Percentiles rank a stretch among this genome's conserved stretches.
Evolutionary conservation across 2,329 filamentous ascomycete species (phyloP).

Genomic region (Ophiostoma sp.): DNA sequence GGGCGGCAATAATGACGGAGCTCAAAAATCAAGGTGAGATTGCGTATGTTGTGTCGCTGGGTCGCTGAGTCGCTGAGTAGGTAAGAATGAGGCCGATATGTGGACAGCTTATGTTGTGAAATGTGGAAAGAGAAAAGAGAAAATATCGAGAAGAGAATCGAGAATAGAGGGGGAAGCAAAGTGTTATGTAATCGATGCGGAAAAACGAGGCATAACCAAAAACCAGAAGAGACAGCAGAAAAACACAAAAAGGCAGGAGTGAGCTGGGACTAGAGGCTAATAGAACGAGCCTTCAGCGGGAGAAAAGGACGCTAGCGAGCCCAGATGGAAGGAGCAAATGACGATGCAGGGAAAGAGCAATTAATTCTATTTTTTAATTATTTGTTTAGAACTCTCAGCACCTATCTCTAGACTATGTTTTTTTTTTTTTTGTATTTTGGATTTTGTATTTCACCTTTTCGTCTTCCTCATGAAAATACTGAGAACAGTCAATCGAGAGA

Average conservation of each 20-base stretch:
- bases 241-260: slow-evolving; percentile 20
- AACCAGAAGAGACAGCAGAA: neutral
- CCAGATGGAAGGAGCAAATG: slow-evolving; percentile 18
- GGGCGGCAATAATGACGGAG: slow-evolving; percentile 15
- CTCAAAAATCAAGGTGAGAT: slow-evolving; percentile 7
- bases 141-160: neutral
- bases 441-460: too few species aligned
- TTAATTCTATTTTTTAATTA: slow-evolving; percentile 7
- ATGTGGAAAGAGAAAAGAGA: neutral
- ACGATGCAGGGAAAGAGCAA: slow-evolving; percentile 17
- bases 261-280: neutral
- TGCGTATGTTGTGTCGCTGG: neutral
- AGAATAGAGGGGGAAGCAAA: neutral
- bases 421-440: too few species aligned
- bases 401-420: too few species aligned
- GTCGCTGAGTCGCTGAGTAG: neutral
- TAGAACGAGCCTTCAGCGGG: slow-evolving; percentile 8
- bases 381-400: neutral
- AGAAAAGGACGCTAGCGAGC: slow-evolving; percentile 20
- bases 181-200: slow-evolving; percentile 5
- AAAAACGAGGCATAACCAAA: neutral
- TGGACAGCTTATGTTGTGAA: too few species aligned
- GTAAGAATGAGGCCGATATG: neutral
- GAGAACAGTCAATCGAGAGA: too few species aligned
- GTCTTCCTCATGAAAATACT: too few species aligned